These are phyloP conservation scores for Trichomonas vaginalis DNA, from an alignment of 208 protist genomes.

Conservation along the genomic window DNA sequence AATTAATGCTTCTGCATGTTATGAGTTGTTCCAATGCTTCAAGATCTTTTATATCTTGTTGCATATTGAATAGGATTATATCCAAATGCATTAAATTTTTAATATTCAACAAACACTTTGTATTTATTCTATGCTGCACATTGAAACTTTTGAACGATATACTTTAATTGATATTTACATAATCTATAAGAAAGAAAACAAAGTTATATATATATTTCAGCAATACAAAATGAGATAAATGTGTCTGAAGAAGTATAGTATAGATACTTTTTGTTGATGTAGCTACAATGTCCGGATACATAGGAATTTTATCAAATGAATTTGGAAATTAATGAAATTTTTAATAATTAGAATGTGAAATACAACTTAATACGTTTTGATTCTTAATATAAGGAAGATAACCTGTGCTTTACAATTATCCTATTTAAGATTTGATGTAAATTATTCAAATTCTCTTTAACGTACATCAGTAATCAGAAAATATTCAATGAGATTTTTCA, in stretches of 20 bases:
- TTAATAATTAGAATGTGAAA: neutral
- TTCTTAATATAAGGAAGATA: neutral
- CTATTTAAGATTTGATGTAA: too few species aligned
- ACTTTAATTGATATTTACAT: neutral
- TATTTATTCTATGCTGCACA: too few species aligned
- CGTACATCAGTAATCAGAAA: too few species aligned
- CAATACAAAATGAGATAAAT: neutral
- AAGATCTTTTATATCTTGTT: too few species aligned
- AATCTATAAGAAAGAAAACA: neutral
- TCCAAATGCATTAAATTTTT: too few species aligned
- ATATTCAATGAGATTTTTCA: neutral
- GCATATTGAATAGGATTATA: too few species aligned
- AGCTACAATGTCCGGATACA: neutral
- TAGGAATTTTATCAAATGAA: neutral
- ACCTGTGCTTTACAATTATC: neutral
- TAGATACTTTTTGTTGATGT: neutral
- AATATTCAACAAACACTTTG: too few species aligned
- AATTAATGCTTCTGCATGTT: too few species aligned
- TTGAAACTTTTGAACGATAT: neutral
- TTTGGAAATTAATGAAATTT: neutral
- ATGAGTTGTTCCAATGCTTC: too few species aligned
- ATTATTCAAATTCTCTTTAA: too few species aligned
- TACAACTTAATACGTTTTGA: neutral
- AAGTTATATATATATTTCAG: neutral
- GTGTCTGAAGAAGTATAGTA: neutral